These are phyloP conservation scores for Malassezia dermatis DNA, from an alignment of 1,284 basidiomycete species.

Conservation along the genomic window DNA sequence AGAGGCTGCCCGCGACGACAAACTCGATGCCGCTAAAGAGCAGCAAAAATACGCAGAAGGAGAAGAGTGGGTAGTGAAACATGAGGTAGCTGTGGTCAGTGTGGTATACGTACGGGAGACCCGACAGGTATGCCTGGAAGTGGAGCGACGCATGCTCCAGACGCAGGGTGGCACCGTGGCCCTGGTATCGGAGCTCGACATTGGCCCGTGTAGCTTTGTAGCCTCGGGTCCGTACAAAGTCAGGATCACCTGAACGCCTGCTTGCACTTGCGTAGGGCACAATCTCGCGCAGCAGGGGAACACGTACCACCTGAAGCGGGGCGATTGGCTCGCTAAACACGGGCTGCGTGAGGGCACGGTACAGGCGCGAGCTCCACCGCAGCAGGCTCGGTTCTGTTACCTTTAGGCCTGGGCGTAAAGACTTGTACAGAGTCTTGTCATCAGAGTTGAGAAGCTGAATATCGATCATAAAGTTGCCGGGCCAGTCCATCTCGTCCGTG, in stretches of 20 bases:
- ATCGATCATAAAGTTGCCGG: conserved; percentile 43
- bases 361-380: conserved; percentile 10
- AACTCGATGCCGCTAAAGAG: conserved; percentile 41
- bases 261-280: conserved; percentile 22
- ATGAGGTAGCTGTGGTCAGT: conserved; percentile 27
- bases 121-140: conserved; percentile 41
- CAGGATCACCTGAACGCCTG: neutral
- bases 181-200: neutral
- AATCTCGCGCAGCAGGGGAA: conserved; percentile 27
- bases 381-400: conserved; percentile 10
- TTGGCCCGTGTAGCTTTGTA: conserved; percentile 3
- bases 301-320: conserved; percentile 25
- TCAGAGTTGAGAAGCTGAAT: conserved; percentile 21
- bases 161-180: neutral
- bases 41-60: conserved; percentile 34
- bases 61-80: conserved; percentile 38
- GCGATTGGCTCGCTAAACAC: conserved; percentile 6
- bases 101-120: conserved; percentile 21
- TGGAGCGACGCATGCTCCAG: conserved; percentile 33
- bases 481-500: conserved; percentile 24
- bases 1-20: conserved; percentile 32
- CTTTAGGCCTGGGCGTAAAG: conserved; percentile 2
- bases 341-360: conserved; percentile 1
- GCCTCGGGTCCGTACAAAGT: neutral
- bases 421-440: conserved; percentile 1